These are phyloP conservation scores for Silene uniflora DNA, from an alignment of 148 eudicot genomes.

Conservation along the genomic window DNA sequence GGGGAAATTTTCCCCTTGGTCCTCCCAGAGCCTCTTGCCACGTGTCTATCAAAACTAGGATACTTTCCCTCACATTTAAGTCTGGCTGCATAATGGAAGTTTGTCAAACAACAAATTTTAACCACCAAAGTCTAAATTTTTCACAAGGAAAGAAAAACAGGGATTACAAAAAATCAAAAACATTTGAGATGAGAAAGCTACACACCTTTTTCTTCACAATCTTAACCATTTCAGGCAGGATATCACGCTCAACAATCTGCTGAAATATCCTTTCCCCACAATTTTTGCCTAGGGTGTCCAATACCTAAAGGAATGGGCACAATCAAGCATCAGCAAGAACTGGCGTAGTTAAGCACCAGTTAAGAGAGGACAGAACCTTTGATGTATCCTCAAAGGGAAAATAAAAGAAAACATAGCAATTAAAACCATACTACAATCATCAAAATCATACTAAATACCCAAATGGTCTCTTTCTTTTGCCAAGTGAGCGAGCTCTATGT, in stretches of 20 bases:
- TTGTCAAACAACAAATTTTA: conserved; percentile 17
- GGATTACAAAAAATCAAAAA: background rate
- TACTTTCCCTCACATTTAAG: conserved; percentile 75
- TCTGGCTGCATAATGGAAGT: conserved; percentile 61
- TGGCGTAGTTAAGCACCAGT: background rate
- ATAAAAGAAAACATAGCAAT: background rate
- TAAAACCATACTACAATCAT: background rate
- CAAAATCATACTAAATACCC: background rate
- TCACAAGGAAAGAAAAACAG: background rate
- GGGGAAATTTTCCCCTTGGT: conserved; percentile 70
- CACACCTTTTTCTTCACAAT: conserved; percentile 88
- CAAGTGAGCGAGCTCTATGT: background rate
- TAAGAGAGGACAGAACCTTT: conserved; percentile 2
- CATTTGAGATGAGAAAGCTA: conserved; percentile 4
- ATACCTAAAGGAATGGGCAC: conserved; percentile 41
- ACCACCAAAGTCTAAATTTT: background rate
- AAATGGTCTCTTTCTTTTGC: background rate
- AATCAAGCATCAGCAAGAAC: conserved; percentile 3
- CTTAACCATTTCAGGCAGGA: conserved; percentile 92
- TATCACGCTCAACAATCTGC: conserved; percentile 81
- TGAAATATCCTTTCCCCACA: conserved; percentile 78
- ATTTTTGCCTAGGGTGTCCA: conserved; percentile 90
- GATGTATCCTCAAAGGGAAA: background rate
- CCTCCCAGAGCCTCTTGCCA: conserved; percentile 97
- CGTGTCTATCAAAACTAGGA: conserved; percentile 72